A percentile compares a stretch with the other conserved stretches of the same genome.
These are phyloP conservation scores for Chrysanthemum lavandulifolium DNA, from an alignment of 129 eudicot species.

Conservation along the genomic window DNA sequence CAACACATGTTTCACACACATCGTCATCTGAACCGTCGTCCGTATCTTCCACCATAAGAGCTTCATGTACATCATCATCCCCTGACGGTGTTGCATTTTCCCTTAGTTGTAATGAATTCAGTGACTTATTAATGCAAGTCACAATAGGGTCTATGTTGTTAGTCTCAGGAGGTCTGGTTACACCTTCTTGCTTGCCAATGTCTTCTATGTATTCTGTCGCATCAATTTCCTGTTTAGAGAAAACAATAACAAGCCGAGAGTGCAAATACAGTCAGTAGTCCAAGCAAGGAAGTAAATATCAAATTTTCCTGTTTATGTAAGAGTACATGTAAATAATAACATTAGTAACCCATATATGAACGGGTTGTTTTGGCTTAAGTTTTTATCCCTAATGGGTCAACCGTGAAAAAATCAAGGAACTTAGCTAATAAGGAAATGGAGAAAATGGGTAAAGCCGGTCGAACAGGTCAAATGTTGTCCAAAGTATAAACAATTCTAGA, in stretches of 20 bases:
- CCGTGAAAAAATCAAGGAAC: too few species aligned
- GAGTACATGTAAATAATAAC: background rate
- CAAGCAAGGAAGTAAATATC: background rate
- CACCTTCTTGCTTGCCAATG: slow-evolving; percentile 21
- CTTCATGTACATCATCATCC: slow-evolving; percentile 4
- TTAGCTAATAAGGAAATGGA: too few species aligned
- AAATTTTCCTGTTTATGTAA: background rate
- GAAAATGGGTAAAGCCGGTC: too few species aligned
- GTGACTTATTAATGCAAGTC: slow-evolving; percentile 3
- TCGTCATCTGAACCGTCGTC: slow-evolving; percentile 29
- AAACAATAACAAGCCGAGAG: background rate
- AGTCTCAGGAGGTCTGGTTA: slow-evolving; percentile 11
- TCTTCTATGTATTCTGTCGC: slow-evolving; percentile 20
- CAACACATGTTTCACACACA: slow-evolving; percentile 37
- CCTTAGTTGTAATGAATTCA: slow-evolving; percentile 20
- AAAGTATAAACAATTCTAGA: too few species aligned
- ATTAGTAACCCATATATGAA: too few species aligned
- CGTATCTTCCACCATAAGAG: slow-evolving; percentile 21
- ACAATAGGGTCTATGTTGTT: slow-evolving; percentile 1
- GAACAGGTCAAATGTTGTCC: too few species aligned
- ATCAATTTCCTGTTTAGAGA: slow-evolving; percentile 41
- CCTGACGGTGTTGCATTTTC: slow-evolving; percentile 5
- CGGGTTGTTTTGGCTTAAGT: too few species aligned
- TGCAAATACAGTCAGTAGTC: background rate
- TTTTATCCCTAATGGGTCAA: too few species aligned